A percentile compares a stretch with the other conserved stretches of the same genome.
phyloP scores from a whole-genome alignment of 352 stramenopile species.

The Blastocystis hominis region DNA sequence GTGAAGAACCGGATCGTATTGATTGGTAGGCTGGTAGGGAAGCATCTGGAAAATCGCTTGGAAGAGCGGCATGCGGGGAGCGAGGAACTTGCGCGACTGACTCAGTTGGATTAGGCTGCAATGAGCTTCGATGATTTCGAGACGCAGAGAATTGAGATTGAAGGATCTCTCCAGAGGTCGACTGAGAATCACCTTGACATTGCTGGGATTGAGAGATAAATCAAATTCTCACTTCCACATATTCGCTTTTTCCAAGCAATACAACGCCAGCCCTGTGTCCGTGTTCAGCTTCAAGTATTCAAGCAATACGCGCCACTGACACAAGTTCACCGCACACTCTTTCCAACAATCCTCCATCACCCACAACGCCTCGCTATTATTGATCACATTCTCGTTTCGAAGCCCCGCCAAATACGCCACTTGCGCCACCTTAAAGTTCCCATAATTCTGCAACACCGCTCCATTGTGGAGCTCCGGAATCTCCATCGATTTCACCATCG shows the following conservation, averaged over 20 bases:
- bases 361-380: background rate
- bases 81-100: background rate
- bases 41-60: background rate
- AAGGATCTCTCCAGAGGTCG: background rate
- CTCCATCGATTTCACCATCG: background rate
- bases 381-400: constrained; percentile 6
- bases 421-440: background rate
- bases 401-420: constrained; percentile 24
- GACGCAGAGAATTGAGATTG: background rate
- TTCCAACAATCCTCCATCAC: constrained; percentile 10
- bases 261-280: background rate
- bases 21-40: background rate
- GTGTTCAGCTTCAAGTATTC: constrained; percentile 25
- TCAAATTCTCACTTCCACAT: constrained; percentile 8
- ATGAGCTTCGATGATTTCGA: background rate
- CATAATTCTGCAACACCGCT: constrained; percentile 19
- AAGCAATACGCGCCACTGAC: background rate
- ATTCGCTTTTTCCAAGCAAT: constrained; percentile 33
- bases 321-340: constrained; percentile 1
- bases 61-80: background rate
- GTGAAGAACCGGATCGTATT: background rate
- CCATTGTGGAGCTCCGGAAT: constrained; percentile 28
- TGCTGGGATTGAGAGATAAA: background rate
- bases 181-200: too few species aligned
- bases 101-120: background rate